phyloP scores from a whole-genome alignment of 1,284 basidiomycete genomes.

The Fomitopsis betulina region DNA sequence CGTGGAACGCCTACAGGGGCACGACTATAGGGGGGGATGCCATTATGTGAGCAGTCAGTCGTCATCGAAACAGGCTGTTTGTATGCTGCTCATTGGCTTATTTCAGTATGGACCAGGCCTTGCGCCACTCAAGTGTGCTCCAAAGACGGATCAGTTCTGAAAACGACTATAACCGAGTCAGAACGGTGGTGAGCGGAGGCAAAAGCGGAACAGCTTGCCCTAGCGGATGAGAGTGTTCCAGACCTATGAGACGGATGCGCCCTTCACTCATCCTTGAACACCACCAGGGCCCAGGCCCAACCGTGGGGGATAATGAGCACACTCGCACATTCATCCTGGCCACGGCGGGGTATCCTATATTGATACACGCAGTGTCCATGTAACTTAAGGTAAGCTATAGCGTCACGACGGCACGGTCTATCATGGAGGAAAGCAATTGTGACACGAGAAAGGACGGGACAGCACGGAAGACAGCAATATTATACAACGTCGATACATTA shows the following conservation, averaged over 20 bases:
- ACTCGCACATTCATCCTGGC: no score
- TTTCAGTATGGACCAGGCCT: background rate
- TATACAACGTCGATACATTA: background rate
- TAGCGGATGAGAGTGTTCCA: no score
- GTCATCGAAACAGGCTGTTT: no score
- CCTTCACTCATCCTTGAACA: no score
- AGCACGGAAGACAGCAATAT: background rate
- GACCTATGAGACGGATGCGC: no score
- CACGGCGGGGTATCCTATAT: background rate
- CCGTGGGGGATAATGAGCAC: background rate
- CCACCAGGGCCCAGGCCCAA: no score
- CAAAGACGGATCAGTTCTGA: background rate
- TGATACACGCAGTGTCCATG: background rate
- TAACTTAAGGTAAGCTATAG: background rate
- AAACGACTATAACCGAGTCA: background rate
- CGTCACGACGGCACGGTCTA: background rate
- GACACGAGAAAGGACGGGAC: background rate
- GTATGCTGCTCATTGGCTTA: background rate
- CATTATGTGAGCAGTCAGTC: no score
- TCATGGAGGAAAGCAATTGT: background rate
- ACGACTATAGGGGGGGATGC: background rate
- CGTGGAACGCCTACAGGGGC: background rate
- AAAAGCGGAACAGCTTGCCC: background rate
- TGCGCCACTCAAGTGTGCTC: background rate
- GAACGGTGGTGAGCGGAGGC: background rate